Evolutionary conservation across 2,329 filamentous ascomycete species (phyloP).

Genomic region (Coniochaeta hoffmannii): DNA sequence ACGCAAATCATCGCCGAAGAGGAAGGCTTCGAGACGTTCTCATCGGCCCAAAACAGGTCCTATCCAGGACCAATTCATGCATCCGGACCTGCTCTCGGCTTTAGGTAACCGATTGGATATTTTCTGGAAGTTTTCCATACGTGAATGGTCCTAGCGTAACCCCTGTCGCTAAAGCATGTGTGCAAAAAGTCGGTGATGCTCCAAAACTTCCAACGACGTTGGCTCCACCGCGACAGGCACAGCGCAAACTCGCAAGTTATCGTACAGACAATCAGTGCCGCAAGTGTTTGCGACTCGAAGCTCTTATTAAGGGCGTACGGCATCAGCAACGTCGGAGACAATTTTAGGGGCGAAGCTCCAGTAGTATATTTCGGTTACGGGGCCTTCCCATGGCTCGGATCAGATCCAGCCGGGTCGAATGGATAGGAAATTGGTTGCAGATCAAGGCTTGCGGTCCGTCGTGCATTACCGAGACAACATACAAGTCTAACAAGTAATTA

Average conservation of each 20-base stretch:
- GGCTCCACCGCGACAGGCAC: background rate
- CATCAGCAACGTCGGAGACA: background rate
- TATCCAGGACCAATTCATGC: constrained; percentile 3
- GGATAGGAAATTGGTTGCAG: background rate
- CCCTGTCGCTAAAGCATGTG: background rate
- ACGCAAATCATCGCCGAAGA: background rate
- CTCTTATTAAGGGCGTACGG: background rate
- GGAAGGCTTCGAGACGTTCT: constrained; percentile 3
- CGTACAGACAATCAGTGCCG: background rate
- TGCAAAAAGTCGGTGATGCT: background rate
- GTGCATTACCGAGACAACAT: background rate
- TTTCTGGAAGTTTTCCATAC: background rate
- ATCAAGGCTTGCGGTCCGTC: background rate
- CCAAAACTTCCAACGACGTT: background rate
- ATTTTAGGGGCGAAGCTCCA: background rate
- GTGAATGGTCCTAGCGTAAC: background rate
- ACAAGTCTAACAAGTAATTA: background rate
- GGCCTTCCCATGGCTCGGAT: background rate
- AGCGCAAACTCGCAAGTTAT: background rate
- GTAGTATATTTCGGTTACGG: background rate
- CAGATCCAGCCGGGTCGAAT: background rate
- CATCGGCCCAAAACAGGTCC: background rate
- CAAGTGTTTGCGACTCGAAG: background rate
- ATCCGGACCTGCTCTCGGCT: background rate
- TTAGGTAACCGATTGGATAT: background rate